Conservation (phyloP, 73 alveolate species). For the Uronychia binucleata region DNA sequence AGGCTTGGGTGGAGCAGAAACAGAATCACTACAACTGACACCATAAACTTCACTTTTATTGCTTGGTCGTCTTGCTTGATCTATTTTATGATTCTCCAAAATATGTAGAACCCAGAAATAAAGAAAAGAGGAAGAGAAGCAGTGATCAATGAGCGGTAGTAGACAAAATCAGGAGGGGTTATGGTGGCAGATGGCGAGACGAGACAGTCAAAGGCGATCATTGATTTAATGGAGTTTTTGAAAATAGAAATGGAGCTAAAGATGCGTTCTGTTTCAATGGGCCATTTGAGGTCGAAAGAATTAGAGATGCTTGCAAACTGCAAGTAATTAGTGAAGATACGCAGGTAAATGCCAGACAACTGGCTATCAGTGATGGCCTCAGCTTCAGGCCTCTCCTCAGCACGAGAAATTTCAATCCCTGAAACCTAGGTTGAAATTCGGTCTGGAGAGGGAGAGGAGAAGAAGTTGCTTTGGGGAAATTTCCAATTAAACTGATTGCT, state of each 20-base stretch:
- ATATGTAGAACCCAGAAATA: background rate
- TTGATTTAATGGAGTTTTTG: background rate
- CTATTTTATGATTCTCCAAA: background rate
- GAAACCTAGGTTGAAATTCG: background rate
- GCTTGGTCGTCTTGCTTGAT: background rate
- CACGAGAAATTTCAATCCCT: background rate
- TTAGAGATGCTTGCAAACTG: background rate
- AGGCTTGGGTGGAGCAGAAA: slow-evolving; percentile 54
- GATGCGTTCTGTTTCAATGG: background rate
- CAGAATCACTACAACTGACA: slow-evolving; percentile 2
- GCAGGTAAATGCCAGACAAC: no score
- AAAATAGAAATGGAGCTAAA: background rate
- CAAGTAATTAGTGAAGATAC: background rate
- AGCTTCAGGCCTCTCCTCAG: background rate
- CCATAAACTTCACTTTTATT: background rate
- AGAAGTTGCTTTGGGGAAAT: no score
- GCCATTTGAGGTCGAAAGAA: background rate
- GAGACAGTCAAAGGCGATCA: background rate
- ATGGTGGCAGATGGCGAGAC: no score
- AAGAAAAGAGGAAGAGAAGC: background rate
- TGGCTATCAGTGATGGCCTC: background rate
- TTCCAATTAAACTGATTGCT: no score
- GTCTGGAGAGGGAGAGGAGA: no score
- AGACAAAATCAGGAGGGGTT: no score
- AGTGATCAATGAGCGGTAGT: background rate